Percentiles rank a stretch among this genome's conserved stretches.
These are phyloP conservation scores for Polyplosphaeria fusca DNA, from an alignment of 495 filamentous ascomycete genomes.

Conservation along the genomic window DNA sequence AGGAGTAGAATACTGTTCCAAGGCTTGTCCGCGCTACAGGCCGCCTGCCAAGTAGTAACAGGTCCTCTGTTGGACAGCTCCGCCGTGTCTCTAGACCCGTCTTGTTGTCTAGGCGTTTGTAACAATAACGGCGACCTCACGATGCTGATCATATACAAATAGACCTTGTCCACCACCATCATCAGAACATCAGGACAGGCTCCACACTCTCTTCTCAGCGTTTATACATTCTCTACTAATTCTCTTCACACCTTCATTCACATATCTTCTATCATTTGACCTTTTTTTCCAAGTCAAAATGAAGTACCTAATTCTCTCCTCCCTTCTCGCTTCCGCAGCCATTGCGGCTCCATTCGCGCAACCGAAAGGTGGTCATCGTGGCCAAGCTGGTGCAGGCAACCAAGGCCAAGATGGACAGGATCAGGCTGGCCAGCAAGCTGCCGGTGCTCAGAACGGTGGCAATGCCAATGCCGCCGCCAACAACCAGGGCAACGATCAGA, in stretches of 20 bases:
- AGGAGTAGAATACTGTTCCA: no score
- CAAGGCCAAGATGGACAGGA: slow-evolving; percentile 3
- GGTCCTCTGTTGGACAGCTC: background rate
- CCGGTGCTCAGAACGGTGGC: background rate
- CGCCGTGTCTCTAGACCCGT: background rate
- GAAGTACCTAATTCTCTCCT: slow-evolving; percentile 27
- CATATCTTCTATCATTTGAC: no score
- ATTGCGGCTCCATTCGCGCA: slow-evolving; percentile 16
- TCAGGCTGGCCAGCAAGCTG: slow-evolving; percentile 8
- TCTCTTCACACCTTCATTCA: background rate
- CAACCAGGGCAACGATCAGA: background rate
- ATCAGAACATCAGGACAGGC: slow-evolving; percentile 8
- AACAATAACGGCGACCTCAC: background rate
- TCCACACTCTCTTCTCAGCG: slow-evolving; percentile 8
- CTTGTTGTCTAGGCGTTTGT: background rate
- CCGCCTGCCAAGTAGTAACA: slow-evolving; percentile 17
- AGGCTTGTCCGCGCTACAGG: no score
- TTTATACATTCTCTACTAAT: slow-evolving; percentile 4
- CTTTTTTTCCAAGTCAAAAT: slow-evolving; percentile 18
- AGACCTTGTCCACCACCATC: background rate
- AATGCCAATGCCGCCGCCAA: background rate
- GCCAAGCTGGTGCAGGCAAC: background rate
- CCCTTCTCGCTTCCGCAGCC: slow-evolving; percentile 14
- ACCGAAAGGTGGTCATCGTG: background rate
- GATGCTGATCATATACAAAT: slow-evolving; percentile 1